Conservation (phyloP, 441 rosid genomes). For the Pelargonium citronellum region DNA sequence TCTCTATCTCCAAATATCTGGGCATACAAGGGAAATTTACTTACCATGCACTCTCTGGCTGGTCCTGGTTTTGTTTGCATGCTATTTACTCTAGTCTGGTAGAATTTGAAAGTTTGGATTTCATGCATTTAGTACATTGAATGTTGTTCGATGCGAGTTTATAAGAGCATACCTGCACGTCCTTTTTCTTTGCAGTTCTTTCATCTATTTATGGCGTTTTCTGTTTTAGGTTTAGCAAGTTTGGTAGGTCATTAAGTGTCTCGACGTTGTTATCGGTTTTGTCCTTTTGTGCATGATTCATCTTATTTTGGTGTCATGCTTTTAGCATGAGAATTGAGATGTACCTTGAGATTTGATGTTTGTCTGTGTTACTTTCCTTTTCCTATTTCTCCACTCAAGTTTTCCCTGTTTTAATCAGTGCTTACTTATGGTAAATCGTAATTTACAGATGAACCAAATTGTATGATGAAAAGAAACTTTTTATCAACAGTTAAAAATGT, state of each 20-base stretch:
- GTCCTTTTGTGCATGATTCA: neutral
- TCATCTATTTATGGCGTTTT: neutral
- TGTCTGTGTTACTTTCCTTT: neutral
- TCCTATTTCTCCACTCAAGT: neutral
- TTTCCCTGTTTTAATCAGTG: neutral
- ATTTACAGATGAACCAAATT: too few relatives aligned
- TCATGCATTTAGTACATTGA: neutral
- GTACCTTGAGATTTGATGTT: neutral
- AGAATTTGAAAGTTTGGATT: neutral
- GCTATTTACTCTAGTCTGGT: neutral
- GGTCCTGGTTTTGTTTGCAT: slow-evolving; percentile 2
- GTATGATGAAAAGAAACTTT: neutral
- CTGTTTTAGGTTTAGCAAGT: too few relatives aligned
- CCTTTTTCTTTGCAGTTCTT: neutral
- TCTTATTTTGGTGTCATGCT: neutral
- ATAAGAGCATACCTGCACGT: neutral
- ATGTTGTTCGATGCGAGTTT: neutral
- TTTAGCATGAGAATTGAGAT: neutral
- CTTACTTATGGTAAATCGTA: too few relatives aligned
- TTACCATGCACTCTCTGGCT: neutral
- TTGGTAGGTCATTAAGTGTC: too few relatives aligned
- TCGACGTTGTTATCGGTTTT: neutral
- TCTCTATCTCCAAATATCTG: too few relatives aligned
- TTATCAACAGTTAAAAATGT: neutral
- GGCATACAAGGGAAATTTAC: neutral